A percentile compares a stretch with the other conserved stretches of the same genome.
phyloP scores from a whole-genome alignment of 192 early-diverging fungal genomes.

The Thamnidium elegans region DNA sequence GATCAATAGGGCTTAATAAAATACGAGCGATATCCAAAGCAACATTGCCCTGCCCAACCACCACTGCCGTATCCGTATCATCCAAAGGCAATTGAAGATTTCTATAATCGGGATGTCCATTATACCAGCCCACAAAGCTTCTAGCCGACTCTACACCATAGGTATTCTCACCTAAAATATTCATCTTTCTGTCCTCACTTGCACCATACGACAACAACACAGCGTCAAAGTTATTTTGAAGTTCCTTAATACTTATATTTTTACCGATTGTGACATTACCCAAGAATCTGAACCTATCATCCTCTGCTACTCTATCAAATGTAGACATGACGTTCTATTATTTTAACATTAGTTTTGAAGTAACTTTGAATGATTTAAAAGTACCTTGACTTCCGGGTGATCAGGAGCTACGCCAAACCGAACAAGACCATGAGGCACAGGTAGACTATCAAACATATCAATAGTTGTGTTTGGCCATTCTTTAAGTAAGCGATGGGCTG shows the following conservation, averaged over 20 bases:
- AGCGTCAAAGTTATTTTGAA: slow-evolving; percentile 65
- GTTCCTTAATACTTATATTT: slow-evolving; percentile 45
- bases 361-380: background rate
- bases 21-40: slow-evolving; percentile 90
- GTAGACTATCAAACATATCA: slow-evolving; percentile 85
- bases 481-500: slow-evolving; percentile 76
- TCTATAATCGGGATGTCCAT: slow-evolving; percentile 75
- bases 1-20: slow-evolving; percentile 67
- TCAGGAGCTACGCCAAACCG: slow-evolving; percentile 95
- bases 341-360: background rate
- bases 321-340: slow-evolving; percentile 79
- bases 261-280: slow-evolving; percentile 77
- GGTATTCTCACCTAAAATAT: slow-evolving; percentile 64
- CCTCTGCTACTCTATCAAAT: slow-evolving; percentile 74
- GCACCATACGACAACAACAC: slow-evolving; percentile 89
- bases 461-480: slow-evolving; percentile 49
- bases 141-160: slow-evolving; percentile 72
- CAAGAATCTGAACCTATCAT: slow-evolving; percentile 70
- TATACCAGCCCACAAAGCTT: slow-evolving; percentile 94
- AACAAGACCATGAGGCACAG: slow-evolving; percentile 86
- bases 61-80: slow-evolving; percentile 67
- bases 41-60: slow-evolving; percentile 95
- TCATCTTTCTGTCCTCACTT: slow-evolving; percentile 64
- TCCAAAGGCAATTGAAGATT: slow-evolving; percentile 60
- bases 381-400: slow-evolving; percentile 94